phyloP scores from a whole-genome alignment of 2,329 filamentous ascomycete species.

The Neopestalotiopsis sp. region DNA sequence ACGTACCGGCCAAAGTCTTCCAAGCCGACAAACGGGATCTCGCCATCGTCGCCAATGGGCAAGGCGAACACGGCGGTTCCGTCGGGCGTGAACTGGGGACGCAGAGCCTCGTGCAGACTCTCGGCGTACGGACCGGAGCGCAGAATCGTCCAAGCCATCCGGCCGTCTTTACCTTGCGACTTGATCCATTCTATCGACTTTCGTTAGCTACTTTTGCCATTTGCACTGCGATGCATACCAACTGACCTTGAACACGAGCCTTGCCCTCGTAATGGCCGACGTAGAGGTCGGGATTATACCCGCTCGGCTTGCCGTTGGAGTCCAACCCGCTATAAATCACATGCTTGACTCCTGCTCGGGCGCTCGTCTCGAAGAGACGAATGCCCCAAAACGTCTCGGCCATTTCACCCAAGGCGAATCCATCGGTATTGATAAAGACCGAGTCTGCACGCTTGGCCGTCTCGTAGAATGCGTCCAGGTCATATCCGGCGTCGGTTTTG shows the following conservation, averaged over 20 bases:
- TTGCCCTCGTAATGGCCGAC: conserved; percentile 10
- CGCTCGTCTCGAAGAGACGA: conserved; percentile 2
- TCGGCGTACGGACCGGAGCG: conserved; percentile 9
- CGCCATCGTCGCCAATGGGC: not conserved
- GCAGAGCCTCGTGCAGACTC: not conserved
- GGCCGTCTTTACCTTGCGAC: not conserved
- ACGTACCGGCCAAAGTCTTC: not conserved
- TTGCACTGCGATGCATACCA: not conserved
- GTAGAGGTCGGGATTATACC: not conserved
- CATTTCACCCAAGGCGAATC: conserved; percentile 4
- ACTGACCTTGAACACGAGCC: conserved; percentile 10
- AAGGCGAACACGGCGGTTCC: not conserved
- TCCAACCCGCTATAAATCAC: conserved; percentile 4
- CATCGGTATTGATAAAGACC: conserved; percentile 9
- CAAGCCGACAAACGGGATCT: not conserved
- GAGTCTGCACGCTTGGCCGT: not conserved
- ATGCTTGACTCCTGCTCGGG: not conserved
- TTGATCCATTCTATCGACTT: not conserved
- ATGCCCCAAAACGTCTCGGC: conserved; percentile 6
- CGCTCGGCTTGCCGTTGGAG: not conserved
- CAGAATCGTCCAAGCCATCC: not conserved
- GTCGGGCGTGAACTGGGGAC: not conserved
- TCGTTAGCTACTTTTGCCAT: not conserved
- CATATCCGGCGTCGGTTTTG: not conserved
- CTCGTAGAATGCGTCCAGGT: not conserved